Evolutionary conservation across 148 eudicot genomes (phyloP).

Genomic region (Agrostemma githago): DNA sequence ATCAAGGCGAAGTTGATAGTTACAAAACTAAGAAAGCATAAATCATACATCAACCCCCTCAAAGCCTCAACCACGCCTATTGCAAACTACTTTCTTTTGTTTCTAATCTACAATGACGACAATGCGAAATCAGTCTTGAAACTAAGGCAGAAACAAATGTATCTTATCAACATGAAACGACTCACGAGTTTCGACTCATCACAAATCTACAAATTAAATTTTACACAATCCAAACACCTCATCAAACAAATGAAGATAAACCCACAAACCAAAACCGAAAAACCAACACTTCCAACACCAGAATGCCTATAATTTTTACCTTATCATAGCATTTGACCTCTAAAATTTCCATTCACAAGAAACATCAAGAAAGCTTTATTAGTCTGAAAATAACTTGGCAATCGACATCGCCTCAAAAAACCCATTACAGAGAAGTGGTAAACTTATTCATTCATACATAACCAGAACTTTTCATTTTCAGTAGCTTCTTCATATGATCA

Average conservation of each 20-base stretch:
- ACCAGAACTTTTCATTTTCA: background rate
- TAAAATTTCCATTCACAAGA: background rate
- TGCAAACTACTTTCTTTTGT: background rate
- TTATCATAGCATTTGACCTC: background rate
- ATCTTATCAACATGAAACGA: background rate
- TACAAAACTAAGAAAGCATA: background rate
- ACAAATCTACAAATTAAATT: background rate
- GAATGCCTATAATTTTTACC: background rate
- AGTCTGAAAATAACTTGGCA: background rate
- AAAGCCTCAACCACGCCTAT: background rate
- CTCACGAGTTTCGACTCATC: too few relatives aligned
- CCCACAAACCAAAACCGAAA: background rate
- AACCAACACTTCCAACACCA: background rate
- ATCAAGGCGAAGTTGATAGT: background rate
- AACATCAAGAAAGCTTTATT: background rate
- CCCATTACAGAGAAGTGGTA: too few relatives aligned
- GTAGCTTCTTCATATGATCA: background rate
- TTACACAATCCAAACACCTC: background rate
- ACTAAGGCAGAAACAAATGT: background rate
- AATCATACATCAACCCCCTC: background rate
- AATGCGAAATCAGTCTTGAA: background rate
- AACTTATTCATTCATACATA: background rate
- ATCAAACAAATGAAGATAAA: background rate
- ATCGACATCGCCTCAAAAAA: too few relatives aligned
- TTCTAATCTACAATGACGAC: background rate